phyloP scores from a whole-genome alignment of 257 asterid genomes.

The Fraxinus pennsylvanica region DNA sequence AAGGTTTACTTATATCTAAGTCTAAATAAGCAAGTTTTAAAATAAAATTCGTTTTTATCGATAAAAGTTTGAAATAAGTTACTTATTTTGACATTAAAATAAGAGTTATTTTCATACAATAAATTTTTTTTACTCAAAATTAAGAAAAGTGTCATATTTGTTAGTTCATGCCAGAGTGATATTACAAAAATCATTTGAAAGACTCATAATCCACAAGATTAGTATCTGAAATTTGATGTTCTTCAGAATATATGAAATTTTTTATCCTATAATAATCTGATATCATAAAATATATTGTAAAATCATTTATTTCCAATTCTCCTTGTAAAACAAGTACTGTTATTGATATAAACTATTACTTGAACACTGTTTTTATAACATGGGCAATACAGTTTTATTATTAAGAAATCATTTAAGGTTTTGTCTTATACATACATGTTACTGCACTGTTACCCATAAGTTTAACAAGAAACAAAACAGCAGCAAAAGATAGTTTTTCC shows the following conservation, averaged over 20 bases:
- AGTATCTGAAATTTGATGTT: not conserved
- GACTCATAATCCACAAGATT: too few relatives aligned
- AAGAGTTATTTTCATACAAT: too few relatives aligned
- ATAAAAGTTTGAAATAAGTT: too few relatives aligned
- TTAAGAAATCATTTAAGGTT: not conserved
- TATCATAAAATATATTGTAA: not conserved
- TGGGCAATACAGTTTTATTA: not conserved
- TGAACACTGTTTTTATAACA: not conserved
- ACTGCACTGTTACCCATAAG: not conserved
- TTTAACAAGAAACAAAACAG: not conserved
- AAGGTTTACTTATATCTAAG: not conserved
- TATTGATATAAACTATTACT: not conserved
- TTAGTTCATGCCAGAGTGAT: too few relatives aligned
- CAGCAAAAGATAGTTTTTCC: not conserved
- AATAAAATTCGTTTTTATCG: too few relatives aligned
- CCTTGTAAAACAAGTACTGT: not conserved
- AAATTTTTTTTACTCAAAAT: too few relatives aligned
- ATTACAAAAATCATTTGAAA: too few relatives aligned
- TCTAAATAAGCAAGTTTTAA: not conserved
- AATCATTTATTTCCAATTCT: not conserved
- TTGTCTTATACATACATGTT: not conserved
- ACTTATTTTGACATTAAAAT: too few relatives aligned
- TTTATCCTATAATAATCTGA: too few relatives aligned
- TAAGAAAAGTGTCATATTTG: too few relatives aligned
- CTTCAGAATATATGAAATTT: not conserved